phyloP scores from a whole-genome alignment of 495 filamentous ascomycete genomes.

The Penicillium odoratum region DNA sequence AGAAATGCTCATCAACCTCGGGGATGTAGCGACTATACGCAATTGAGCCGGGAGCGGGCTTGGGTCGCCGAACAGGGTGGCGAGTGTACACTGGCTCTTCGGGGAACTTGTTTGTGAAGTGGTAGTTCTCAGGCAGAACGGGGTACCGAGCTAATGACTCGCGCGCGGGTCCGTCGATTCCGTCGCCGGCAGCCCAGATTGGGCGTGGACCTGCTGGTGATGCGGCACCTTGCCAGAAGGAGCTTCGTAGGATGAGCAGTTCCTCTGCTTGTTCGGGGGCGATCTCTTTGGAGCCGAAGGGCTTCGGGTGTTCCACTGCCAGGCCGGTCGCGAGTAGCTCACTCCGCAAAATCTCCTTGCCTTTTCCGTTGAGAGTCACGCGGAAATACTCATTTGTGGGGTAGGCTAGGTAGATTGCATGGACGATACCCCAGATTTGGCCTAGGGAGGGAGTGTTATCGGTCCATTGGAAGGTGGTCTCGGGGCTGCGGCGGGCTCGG shows the following conservation, averaged over 20 bases:
- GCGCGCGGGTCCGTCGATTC: constrained; percentile 38
- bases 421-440: constrained; percentile 63
- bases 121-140: constrained; percentile 53
- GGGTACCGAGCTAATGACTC: constrained; percentile 45
- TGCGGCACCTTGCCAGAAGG: constrained; percentile 71
- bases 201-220: constrained; percentile 63
- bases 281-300: constrained; percentile 24
- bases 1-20: constrained; percentile 64
- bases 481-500: constrained; percentile 39
- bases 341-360: constrained; percentile 38
- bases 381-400: constrained; percentile 56
- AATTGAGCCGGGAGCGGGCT: constrained; percentile 60
- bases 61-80: constrained; percentile 61
- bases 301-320: constrained; percentile 48
- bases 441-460: constrained; percentile 47
- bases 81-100: constrained; percentile 46
- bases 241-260: constrained; percentile 36
- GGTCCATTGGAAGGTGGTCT: constrained; percentile 42
- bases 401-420: constrained; percentile 57
- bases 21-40: constrained; percentile 70
- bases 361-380: constrained; percentile 43
- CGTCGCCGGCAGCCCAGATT: constrained; percentile 52
- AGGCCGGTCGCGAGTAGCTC: constrained; percentile 56
- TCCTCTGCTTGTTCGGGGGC: constrained; percentile 23
- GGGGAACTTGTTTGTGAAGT: constrained; percentile 55